These are phyloP conservation scores for Fraxinus sp. DNA, from an alignment of 305 asterid genomes.

Conservation along the genomic window DNA sequence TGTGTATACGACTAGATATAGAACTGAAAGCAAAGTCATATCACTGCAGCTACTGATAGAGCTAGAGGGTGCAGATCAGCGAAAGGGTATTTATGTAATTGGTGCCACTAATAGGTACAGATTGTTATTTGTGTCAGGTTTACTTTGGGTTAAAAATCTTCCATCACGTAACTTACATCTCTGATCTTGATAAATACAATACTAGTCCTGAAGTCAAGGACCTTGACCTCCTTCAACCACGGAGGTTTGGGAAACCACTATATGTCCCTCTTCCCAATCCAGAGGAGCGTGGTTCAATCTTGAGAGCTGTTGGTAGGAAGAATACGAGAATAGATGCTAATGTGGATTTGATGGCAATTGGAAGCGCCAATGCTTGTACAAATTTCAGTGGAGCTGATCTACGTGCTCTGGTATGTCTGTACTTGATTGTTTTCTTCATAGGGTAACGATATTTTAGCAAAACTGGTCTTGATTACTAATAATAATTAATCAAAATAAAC, in stretches of 20 bases:
- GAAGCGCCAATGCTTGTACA: conserved; percentile 49
- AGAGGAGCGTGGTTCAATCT: conserved; percentile 76
- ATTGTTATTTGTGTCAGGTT: conserved; percentile 2
- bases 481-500: too few relatives aligned
- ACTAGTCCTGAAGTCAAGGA: conserved; percentile 81
- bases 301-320: conserved; percentile 64
- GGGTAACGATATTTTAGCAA: too few relatives aligned
- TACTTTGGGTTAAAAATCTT: background rate
- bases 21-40: conserved; percentile 11
- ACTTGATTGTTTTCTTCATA: too few relatives aligned
- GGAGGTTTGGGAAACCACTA: conserved; percentile 72
- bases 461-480: too few relatives aligned
- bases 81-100: conserved; percentile 71
- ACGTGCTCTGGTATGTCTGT: conserved; percentile 3
- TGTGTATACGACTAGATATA: background rate
- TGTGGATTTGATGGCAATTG: conserved; percentile 70
- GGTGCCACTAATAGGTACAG: conserved; percentile 89
- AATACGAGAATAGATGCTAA: conserved; percentile 52
- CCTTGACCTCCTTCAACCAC: conserved; percentile 68
- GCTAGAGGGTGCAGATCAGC: conserved; percentile 74
- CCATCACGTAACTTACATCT: conserved; percentile 33
- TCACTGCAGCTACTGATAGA: conserved; percentile 71
- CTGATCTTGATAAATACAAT: conserved; percentile 45
- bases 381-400: conserved; percentile 89
- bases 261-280: conserved; percentile 84